phyloP scores from a whole-genome alignment of 2,329 filamentous ascomycete genomes.

The Penicillium italicum region DNA sequence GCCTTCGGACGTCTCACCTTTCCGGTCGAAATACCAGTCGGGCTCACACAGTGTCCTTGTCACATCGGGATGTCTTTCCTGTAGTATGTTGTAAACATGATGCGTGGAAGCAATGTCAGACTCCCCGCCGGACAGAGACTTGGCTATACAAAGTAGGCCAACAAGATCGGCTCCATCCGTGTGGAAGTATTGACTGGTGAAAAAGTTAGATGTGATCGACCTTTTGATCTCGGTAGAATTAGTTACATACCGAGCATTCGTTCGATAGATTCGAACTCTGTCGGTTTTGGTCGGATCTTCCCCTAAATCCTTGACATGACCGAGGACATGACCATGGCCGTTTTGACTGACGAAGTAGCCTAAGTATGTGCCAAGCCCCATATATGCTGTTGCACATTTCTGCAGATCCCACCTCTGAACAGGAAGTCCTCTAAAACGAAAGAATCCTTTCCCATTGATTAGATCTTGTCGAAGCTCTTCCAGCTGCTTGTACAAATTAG shows the following conservation, averaged over 20 bases:
- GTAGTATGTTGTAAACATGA: constrained; percentile 73
- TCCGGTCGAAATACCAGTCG: constrained; percentile 86
- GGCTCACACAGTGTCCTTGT: constrained; percentile 68
- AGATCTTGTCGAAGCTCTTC: constrained; percentile 57
- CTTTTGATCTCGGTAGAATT: not conserved
- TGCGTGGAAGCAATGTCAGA: constrained; percentile 74
- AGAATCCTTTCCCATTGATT: constrained; percentile 81
- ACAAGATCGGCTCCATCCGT: constrained; percentile 77
- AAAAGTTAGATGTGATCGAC: constrained; percentile 4
- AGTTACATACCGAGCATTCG: constrained; percentile 59
- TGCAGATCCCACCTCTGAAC: constrained; percentile 67
- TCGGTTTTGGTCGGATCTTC: constrained; percentile 76
- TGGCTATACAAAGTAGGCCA: constrained; percentile 73
- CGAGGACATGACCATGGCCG: constrained; percentile 73
- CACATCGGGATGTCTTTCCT: constrained; percentile 70
- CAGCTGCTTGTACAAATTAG: constrained; percentile 53
- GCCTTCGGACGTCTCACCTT: constrained; percentile 72
- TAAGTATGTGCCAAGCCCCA: constrained; percentile 77
- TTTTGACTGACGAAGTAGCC: constrained; percentile 85
- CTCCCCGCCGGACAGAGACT: constrained; percentile 74
- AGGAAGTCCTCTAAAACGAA: constrained; percentile 79
- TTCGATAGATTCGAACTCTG: constrained; percentile 81
- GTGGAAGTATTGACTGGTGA: constrained; percentile 69
- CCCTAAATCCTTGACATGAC: constrained; percentile 81
- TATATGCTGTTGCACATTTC: constrained; percentile 78